These are phyloP conservation scores for Ophiostoma tasmaniense DNA, from an alignment of 2,329 filamentous ascomycete species.

Conservation along the genomic window DNA sequence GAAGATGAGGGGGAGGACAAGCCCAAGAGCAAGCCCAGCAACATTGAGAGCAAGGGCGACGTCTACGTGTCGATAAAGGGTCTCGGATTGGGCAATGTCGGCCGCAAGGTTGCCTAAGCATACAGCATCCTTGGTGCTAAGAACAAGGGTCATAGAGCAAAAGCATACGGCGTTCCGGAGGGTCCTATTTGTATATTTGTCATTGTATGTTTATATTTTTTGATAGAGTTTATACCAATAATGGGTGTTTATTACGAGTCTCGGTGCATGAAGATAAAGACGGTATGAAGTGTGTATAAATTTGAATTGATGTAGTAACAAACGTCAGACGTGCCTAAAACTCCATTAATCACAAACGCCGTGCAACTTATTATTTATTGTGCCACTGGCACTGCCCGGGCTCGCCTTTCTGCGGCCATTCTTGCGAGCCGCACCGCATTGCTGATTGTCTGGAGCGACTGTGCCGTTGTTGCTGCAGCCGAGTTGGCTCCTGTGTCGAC, in stretches of 20 bases:
- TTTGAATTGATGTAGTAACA: constrained; percentile 4
- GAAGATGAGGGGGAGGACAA: constrained; percentile 34
- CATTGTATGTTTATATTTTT: constrained; percentile 4
- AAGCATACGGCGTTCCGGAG: constrained; percentile 10
- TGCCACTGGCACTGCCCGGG: constrained; percentile 26
- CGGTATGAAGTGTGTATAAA: not conserved
- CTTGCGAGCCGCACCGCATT: constrained; percentile 47
- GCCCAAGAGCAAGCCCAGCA: not conserved
- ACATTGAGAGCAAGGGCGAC: constrained; percentile 40
- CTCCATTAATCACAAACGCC: not conserved
- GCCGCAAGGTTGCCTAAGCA: constrained; percentile 62
- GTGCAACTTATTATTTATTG: not conserved
- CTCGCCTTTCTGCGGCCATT: constrained; percentile 14
- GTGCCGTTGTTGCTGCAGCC: constrained; percentile 38
- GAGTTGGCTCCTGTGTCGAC: constrained; percentile 36
- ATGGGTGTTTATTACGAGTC: not conserved
- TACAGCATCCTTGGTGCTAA: constrained; percentile 5
- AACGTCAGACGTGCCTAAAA: not conserved
- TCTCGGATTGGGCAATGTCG: constrained; percentile 86
- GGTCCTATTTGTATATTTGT: constrained; percentile 11
- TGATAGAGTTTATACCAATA: constrained; percentile 3
- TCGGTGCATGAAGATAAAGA: not conserved
- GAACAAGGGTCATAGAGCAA: constrained; percentile 10
- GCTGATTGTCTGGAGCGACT: constrained; percentile 45
- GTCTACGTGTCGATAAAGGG: constrained; percentile 88